Evolutionary conservation across 148 eudicot genomes (phyloP), one percentile per base, ranked within the genome.

Genomic region (Simmondsia chinensis): DNA sequence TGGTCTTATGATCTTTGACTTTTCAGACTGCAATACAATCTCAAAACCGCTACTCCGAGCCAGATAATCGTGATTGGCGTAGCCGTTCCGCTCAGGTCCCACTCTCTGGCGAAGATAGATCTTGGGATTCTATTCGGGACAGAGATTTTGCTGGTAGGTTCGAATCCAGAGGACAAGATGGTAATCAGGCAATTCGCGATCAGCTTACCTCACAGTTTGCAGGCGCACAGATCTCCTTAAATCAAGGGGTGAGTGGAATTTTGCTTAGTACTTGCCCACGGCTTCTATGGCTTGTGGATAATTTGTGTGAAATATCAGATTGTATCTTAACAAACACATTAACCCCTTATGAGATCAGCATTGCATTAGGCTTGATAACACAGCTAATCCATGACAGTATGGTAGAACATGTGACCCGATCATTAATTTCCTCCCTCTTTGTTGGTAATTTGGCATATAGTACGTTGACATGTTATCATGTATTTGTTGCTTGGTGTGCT

Each of bases 1-100:
- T n/a, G n/a, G n/a, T n/a, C n/a, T n/a, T n/a, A n/a, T n/a, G n/a
- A n/a, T 43, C 22, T 60, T 51, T 48, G 18, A n/a, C n/a, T n/a
- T n/a, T 57, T 39, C 57, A 84, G 86, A 46, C 46, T 12, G 66
- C 61, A 46, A 56, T 24, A 60, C 89, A 77, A 41, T 26, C 76
- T 11, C 81, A 65, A 75, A 58, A 12, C 49, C 94, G 95, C 42
- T 79, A 82, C 56, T 36, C 99, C 13, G 95, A 85, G 45, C 83
- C 83, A 39, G 94, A 79, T 47, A 69, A 47, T 43, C 81, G 95
- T 54, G 94, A 86, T 57, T 91, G 95, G 99, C 99, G 95, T 58
- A 74, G 61, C 40, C 79, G 94, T 27, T 45, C 95, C 56, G 59
- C 80, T 5, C 97, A 57, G 46, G 36, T 63, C 27, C 24, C 83